Conservation (phyloP, 306 rosid genomes). For the Fagus sylvatica region DNA sequence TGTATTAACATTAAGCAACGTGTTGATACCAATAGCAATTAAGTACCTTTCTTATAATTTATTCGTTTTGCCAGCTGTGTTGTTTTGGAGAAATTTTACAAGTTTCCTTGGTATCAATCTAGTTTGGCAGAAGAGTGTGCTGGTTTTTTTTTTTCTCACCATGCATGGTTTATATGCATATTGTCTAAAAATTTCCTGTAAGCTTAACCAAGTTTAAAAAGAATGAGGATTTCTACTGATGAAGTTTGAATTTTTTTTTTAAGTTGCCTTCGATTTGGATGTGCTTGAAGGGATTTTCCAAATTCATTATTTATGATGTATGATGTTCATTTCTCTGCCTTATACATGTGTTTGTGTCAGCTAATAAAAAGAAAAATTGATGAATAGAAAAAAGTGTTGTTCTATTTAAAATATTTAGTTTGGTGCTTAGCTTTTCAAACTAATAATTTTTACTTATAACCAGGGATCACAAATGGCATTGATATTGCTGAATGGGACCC, state of each 20-base stretch:
- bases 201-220: not conserved
- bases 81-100: slow-evolving; percentile 2
- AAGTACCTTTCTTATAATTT: not conserved
- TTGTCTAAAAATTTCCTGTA: not conserved
- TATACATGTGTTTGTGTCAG: slow-evolving; percentile 9
- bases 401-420: slow-evolving; percentile 16
- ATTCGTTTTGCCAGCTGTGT: not conserved
- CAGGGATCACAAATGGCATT: slow-evolving; percentile 88
- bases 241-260: not conserved
- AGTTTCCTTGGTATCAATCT: slow-evolving; percentile 3
- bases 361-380: slow-evolving; percentile 2
- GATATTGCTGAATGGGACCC: slow-evolving; percentile 86
- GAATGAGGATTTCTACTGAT: not conserved
- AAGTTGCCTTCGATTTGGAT: not conserved
- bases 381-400: not conserved
- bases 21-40: not conserved
- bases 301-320: slow-evolving; percentile 7
- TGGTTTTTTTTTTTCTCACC: slow-evolving; percentile 1
- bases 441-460: slow-evolving; percentile 17
- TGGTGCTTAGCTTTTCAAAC: slow-evolving; percentile 18
- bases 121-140: not conserved
- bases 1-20: not conserved
- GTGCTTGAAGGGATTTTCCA: slow-evolving; percentile 4
- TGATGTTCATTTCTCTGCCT: not conserved
- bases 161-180: not conserved